These are phyloP conservation scores for Microstroma glucosiphilum DNA, from an alignment of 1,284 basidiomycete species.

Conservation along the genomic window DNA sequence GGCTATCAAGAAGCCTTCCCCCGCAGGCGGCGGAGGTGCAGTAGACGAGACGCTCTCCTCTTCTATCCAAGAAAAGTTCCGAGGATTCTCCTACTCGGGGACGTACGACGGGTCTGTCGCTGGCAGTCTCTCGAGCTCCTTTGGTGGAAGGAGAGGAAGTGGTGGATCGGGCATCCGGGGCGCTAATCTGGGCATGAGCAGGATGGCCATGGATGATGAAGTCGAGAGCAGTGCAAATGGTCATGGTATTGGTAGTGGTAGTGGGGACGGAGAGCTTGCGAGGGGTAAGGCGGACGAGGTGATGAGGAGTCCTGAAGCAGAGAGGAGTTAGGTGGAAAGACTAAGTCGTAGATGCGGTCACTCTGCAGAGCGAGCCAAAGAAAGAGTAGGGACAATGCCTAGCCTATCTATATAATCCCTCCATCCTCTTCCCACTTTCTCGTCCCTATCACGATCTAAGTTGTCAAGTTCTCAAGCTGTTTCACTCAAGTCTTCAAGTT, in stretches of 20 bases:
- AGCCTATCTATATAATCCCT: too few species aligned
- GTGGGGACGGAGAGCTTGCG: too few species aligned
- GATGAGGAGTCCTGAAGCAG: too few species aligned
- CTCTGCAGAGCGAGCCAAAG: too few species aligned
- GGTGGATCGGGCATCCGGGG: slow-evolving; percentile 28
- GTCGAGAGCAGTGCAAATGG: not conserved
- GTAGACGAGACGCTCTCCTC: slow-evolving; percentile 32
- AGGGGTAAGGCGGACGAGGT: too few species aligned
- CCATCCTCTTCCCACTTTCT: too few species aligned
- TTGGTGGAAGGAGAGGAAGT: slow-evolving; percentile 30
- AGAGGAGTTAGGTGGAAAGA: too few species aligned
- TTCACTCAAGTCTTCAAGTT: too few species aligned
- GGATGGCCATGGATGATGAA: slow-evolving; percentile 32
- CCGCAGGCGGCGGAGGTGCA: slow-evolving; percentile 21
- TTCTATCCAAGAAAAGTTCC: slow-evolving; percentile 49
- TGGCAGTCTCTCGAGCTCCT: slow-evolving; percentile 17
- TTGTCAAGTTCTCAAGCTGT: too few species aligned
- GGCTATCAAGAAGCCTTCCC: slow-evolving; percentile 16
- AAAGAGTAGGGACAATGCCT: too few species aligned
- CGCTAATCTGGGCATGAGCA: slow-evolving; percentile 36
- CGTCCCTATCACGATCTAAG: too few species aligned
- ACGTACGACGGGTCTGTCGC: slow-evolving; percentile 39
- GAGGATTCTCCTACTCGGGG: slow-evolving; percentile 48
- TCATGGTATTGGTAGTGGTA: not conserved
- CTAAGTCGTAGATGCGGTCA: too few species aligned